Evolutionary conservation across 2,329 filamentous ascomycete genomes (phyloP).

Genomic region (Chrysoporthe puriensis): DNA sequence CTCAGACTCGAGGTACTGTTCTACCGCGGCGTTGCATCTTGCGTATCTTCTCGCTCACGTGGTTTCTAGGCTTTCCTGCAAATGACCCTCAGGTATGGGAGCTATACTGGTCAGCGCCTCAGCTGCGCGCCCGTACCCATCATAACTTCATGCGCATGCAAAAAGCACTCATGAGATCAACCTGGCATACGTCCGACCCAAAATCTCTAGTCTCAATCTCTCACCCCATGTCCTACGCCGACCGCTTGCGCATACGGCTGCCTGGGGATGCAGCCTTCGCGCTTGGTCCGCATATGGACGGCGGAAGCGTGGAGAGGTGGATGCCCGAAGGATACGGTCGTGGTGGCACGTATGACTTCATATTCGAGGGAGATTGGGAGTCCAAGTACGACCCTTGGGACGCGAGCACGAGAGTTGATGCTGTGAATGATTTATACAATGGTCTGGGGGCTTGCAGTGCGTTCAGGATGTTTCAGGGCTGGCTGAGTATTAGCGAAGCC

Average conservation of each 20-base stretch:
- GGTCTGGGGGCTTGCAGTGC: constrained; percentile 81
- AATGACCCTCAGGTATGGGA: constrained; percentile 73
- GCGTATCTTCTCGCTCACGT: not conserved
- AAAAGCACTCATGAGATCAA: constrained; percentile 56
- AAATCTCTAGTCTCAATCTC: constrained; percentile 49
- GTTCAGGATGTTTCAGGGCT: constrained; percentile 89
- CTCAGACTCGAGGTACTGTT: constrained; percentile 45
- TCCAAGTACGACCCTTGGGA: constrained; percentile 78
- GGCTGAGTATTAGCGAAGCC: constrained; percentile 78
- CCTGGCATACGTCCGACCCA: constrained; percentile 23
- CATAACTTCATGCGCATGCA: constrained; percentile 66
- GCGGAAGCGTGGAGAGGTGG: constrained; percentile 77
- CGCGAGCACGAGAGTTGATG: constrained; percentile 67
- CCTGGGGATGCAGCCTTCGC: constrained; percentile 74
- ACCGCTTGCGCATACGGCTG: constrained; percentile 71
- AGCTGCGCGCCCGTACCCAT: constrained; percentile 69
- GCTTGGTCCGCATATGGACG: constrained; percentile 74
- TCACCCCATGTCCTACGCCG: constrained; percentile 69
- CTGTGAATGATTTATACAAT: constrained; percentile 75
- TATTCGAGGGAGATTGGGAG: constrained; percentile 80
- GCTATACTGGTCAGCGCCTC: constrained; percentile 73
- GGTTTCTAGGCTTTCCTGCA: constrained; percentile 61
- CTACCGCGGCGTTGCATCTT: not conserved
- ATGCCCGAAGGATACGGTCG: constrained; percentile 69
- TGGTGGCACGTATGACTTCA: constrained; percentile 70